Conservation (phyloP, 202 grass and related monocot species). For the Panicum virgatum region DNA sequence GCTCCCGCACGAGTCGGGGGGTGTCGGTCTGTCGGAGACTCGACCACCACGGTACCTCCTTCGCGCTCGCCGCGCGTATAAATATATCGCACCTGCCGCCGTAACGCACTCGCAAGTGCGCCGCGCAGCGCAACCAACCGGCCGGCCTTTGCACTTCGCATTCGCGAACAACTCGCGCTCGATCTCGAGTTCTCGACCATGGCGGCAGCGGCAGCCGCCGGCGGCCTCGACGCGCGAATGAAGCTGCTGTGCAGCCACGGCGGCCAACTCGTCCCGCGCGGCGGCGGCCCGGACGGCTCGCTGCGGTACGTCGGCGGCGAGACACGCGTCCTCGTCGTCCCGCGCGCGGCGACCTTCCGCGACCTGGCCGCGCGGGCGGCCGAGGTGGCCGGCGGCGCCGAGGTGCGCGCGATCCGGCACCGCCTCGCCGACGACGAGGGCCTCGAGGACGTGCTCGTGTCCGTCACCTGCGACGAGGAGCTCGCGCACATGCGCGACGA, state of each 20-base stretch:
- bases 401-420: constrained; percentile 45
- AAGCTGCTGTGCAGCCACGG: constrained; percentile 74
- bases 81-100: no score
- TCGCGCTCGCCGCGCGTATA: no score
- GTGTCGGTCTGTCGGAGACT: no score
- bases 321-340: constrained; percentile 57
- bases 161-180: background rate
- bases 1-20: no score
- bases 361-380: constrained; percentile 43
- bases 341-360: constrained; percentile 49
- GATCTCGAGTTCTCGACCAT: background rate
- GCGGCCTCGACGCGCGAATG: background rate
- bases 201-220: background rate
- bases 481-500: constrained; percentile 67
- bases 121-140: no score
- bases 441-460: constrained; percentile 54
- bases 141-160: no score
- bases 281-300: constrained; percentile 29
- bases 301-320: constrained; percentile 68
- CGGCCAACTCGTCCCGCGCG: constrained; percentile 44
- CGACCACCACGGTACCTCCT: no score
- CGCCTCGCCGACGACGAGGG: constrained; percentile 32
- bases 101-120: no score
- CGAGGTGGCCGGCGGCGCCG: constrained; percentile 32
- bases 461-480: constrained; percentile 66